These are phyloP conservation scores for Ustulina deusta DNA, from an alignment of 2,329 filamentous ascomycete species.

Conservation along the genomic window DNA sequence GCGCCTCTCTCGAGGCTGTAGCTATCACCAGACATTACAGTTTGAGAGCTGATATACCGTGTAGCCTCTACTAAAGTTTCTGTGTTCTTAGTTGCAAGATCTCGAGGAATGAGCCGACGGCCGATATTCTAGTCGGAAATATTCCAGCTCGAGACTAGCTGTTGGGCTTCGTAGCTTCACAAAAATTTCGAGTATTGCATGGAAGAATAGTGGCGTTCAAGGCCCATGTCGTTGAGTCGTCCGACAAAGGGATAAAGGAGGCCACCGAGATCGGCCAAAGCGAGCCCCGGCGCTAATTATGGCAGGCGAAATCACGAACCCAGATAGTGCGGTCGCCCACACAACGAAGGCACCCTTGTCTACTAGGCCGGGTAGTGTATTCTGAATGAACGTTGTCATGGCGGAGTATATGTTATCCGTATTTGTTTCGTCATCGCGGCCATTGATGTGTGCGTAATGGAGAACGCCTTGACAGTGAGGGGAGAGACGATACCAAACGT, in stretches of 20 bases:
- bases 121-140: conserved; percentile 38
- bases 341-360: conserved; percentile 26
- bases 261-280: not conserved
- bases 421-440: conserved; percentile 28
- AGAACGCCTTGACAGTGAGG: conserved; percentile 61
- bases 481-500: conserved; percentile 69
- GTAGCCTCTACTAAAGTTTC: conserved; percentile 47
- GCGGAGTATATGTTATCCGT: conserved; percentile 42
- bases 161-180: conserved; percentile 24
- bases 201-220: conserved; percentile 2
- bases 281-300: conserved; percentile 2
- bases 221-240: not conserved
- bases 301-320: conserved; percentile 9
- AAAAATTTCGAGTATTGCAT: conserved; percentile 28
- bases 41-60: conserved; percentile 41
- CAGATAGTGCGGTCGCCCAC: not conserved
- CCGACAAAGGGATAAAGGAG: conserved; percentile 3
- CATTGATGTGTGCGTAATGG: conserved; percentile 14
- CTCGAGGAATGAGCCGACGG: conserved; percentile 35
- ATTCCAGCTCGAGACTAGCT: conserved; percentile 20
- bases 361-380: conserved; percentile 27
- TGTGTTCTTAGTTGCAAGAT: conserved; percentile 10
- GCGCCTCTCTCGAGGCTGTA: conserved; percentile 14
- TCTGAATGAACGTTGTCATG: conserved; percentile 52
- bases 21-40: conserved; percentile 36